Base-by-base conservation (phyloP, 2,329 filamentous ascomycete genomes). In the Penicillium sp. region DNA sequence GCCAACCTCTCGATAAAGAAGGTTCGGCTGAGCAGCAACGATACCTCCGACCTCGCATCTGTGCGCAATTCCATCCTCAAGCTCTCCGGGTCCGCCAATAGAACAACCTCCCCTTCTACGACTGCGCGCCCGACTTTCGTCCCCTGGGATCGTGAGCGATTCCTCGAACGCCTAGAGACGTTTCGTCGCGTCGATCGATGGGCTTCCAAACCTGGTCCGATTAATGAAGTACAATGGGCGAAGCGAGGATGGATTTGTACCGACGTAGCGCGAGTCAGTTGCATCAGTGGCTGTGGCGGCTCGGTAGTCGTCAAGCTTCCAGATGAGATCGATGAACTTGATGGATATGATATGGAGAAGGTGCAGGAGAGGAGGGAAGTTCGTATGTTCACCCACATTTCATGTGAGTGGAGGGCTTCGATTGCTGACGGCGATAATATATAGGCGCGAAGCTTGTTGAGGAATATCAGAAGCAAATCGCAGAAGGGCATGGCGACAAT, bases 211-310 rank as follows among this genome's bases (percentile, higher is more conserved):
- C 93, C 95, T 0, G 86, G 93, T 54, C 83, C 82, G 36, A 88
- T 98, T 67, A 92, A 87, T 71, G 95, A 98, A 77, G 87, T 97
- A 7, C 89, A 92, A 73, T 99, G 95, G 95, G 93, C 93, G 0
- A 96, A 94, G 79, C 82, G 90, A 59, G 94, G 94, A 0, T 99
- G 95, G 94, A 83, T 89, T 4, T 97, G 94, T 69, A 87, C 89
- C 47, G 89, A 89, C 67, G 87, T 87, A 64, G 92, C 96, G 75
- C 90, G 90, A 4, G 91, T 98, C 16, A 86, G 87, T 18, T 99
- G 95, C 73, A 82, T 81, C 43, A 88, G 89, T 41, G 86, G 93
- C 2, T 99, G 95, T 70, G 89, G 89, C 70, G 89, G 89, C 68
- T 90, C 96, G 67, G 82, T 97, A 41, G 85, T 95, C 4, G 90